Percentiles rank a stretch among this genome's conserved stretches.
Conservation (phyloP, 148 eudicot species). For the Camellia sinensis region DNA sequence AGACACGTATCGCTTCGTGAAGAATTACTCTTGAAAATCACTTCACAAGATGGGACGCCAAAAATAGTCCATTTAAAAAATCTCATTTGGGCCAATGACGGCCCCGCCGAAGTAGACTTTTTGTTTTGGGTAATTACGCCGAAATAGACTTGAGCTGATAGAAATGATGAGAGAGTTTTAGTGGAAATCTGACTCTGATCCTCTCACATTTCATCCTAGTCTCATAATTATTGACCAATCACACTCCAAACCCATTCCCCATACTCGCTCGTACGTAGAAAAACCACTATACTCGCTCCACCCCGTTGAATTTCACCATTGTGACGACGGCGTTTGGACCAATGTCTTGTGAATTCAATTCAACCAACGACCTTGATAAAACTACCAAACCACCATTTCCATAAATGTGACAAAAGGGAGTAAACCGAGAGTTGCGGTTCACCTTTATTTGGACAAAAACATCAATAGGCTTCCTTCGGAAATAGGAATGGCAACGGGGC, state of each 20-base stretch:
- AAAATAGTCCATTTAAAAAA: too few relatives aligned
- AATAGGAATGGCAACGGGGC: too few relatives aligned
- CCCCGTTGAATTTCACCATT: background rate
- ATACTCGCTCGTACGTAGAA: background rate
- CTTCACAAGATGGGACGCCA: too few relatives aligned
- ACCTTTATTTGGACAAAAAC: too few relatives aligned
- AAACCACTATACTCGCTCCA: background rate
- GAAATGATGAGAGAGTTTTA: background rate
- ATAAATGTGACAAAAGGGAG: background rate
- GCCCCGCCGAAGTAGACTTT: too few relatives aligned
- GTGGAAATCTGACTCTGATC: slow-evolving; percentile 5
- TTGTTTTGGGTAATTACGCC: too few relatives aligned
- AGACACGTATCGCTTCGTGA: too few relatives aligned
- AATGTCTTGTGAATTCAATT: too few relatives aligned
- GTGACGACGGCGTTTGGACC: background rate
- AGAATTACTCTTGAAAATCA: too few relatives aligned
- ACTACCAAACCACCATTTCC: background rate
- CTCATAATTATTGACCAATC: background rate
- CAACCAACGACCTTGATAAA: background rate
- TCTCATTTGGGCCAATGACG: too few relatives aligned
- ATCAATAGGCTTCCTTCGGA: too few relatives aligned
- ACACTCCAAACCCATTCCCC: background rate
- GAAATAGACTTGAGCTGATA: background rate
- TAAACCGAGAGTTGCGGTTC: background rate
- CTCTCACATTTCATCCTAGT: background rate